Conservation (phyloP, 768 basidiomycete genomes). For the Lentinus brumalis region DNA sequence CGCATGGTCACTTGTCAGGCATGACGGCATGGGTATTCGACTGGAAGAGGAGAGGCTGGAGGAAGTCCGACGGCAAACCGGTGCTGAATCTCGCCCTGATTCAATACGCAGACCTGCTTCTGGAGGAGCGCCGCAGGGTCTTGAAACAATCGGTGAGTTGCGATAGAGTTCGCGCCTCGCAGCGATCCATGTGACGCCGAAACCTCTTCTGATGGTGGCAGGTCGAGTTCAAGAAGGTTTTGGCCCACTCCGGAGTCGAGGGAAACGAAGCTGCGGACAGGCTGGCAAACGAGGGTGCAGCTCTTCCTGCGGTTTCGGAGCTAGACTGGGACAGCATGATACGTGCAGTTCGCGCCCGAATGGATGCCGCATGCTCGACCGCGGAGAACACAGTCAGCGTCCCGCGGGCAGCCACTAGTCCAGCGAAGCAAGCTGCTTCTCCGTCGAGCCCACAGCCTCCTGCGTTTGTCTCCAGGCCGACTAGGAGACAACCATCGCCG, state of each 20-base stretch:
- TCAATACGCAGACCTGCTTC: slow-evolving; percentile 64
- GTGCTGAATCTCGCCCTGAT: slow-evolving; percentile 77
- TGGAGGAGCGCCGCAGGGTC: slow-evolving; percentile 49
- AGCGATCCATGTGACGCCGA: not conserved
- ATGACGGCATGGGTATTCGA: slow-evolving; percentile 61
- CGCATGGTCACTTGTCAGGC: slow-evolving; percentile 43
- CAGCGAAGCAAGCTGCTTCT: not conserved
- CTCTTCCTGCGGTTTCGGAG: slow-evolving; percentile 43
- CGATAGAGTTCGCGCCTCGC: not conserved
- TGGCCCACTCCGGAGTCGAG: slow-evolving; percentile 69
- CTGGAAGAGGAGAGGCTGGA: slow-evolving; percentile 63
- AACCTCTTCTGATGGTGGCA: not conserved
- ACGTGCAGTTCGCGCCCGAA: not conserved
- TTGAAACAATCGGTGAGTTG: slow-evolving; percentile 56
- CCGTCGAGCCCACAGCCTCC: not conserved
- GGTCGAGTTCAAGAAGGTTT: slow-evolving; percentile 63
- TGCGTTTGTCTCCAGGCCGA: not conserved
- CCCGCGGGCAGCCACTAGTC: not conserved
- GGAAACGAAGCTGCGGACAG: slow-evolving; percentile 89
- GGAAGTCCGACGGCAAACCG: slow-evolving; percentile 44
- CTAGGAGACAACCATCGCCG: not conserved
- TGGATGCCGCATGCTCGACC: not conserved
- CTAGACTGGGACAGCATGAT: slow-evolving; percentile 53
- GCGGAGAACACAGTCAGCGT: not conserved
- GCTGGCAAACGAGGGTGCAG: slow-evolving; percentile 64